Conservation (phyloP, 495 filamentous ascomycete genomes). For the Xylaria nigripes region DNA sequence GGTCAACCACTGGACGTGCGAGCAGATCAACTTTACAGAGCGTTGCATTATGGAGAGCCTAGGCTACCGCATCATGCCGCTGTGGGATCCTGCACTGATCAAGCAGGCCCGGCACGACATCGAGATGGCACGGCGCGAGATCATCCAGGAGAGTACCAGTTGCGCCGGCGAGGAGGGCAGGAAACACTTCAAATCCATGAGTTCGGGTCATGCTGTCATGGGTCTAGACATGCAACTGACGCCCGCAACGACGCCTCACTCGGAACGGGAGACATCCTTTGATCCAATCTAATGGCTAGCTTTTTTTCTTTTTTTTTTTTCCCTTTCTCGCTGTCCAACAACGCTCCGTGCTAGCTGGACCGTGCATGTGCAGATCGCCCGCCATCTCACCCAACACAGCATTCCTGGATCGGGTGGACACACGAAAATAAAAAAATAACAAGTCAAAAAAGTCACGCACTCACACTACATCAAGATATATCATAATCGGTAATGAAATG, state of each 20-base stretch:
- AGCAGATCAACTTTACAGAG: conserved; percentile 49
- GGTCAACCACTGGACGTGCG: conserved; percentile 40
- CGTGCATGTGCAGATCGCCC: conserved; percentile 1
- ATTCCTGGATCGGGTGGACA: background rate
- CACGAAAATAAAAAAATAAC: background rate
- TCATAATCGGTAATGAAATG: background rate
- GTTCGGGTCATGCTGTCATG: conserved; percentile 30
- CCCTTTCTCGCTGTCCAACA: background rate
- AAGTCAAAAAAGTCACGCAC: background rate
- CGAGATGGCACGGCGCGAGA: conserved; percentile 42
- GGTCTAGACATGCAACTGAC: conserved; percentile 34
- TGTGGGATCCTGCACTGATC: conserved; percentile 41
- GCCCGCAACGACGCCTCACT: conserved; percentile 33
- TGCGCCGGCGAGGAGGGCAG: conserved; percentile 14
- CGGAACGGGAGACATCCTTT: conserved; percentile 18
- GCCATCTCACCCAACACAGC: background rate
- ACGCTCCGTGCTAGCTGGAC: background rate
- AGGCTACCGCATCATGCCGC: conserved; percentile 42
- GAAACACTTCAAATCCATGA: conserved; percentile 33
- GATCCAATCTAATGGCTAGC: conserved; percentile 6
- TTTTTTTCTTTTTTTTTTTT: background rate
- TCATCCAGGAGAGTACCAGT: conserved; percentile 16
- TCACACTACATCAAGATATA: background rate
- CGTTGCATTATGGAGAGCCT: conserved; percentile 48
- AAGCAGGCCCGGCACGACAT: conserved; percentile 44